Conservation (phyloP, 768 basidiomycete species). For the Auriculariales sp. region DNA sequence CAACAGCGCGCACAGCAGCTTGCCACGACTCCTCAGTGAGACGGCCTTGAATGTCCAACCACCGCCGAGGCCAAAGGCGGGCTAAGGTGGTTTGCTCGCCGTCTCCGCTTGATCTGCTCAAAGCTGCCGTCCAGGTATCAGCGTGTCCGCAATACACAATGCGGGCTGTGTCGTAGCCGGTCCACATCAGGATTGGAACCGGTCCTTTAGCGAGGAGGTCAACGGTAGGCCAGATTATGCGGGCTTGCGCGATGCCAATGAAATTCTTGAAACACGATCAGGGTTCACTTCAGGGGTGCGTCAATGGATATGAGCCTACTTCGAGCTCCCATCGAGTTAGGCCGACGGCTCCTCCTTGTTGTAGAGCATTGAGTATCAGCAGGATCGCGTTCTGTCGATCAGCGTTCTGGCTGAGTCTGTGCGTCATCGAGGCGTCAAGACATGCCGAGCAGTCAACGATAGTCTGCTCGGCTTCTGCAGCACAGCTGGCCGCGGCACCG, state of each 20-base stretch:
- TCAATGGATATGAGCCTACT: too few species aligned
- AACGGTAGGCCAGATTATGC: neutral
- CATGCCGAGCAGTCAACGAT: conserved; percentile 21
- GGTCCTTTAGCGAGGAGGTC: neutral
- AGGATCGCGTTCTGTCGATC: conserved; percentile 11
- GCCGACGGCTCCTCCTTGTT: conserved; percentile 12
- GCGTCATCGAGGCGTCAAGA: conserved; percentile 11
- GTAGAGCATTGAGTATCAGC: conserved; percentile 10
- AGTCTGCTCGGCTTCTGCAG: conserved; percentile 10
- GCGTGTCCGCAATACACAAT: conserved; percentile 38
- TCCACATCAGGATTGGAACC: conserved; percentile 50
- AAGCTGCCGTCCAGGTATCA: neutral
- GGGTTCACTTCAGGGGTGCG: too few species aligned
- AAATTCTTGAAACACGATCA: neutral
- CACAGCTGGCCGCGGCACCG: conserved; percentile 36
- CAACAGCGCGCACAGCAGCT: conserved; percentile 53
- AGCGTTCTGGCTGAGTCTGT: conserved; percentile 9
- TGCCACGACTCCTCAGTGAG: conserved; percentile 53
- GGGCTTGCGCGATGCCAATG: neutral
- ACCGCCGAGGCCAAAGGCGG: conserved; percentile 51
- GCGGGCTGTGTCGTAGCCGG: conserved; percentile 40
- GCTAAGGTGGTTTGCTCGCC: conserved; percentile 28
- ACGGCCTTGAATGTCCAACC: conserved; percentile 58
- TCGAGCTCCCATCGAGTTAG: conserved; percentile 16
- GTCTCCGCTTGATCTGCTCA: conserved; percentile 34